Percentiles rank a stretch among this genome's conserved stretches.
Evolutionary conservation across 2,329 filamentous ascomycete genomes (phyloP).

Genomic region (Aspergillus candidus): DNA sequence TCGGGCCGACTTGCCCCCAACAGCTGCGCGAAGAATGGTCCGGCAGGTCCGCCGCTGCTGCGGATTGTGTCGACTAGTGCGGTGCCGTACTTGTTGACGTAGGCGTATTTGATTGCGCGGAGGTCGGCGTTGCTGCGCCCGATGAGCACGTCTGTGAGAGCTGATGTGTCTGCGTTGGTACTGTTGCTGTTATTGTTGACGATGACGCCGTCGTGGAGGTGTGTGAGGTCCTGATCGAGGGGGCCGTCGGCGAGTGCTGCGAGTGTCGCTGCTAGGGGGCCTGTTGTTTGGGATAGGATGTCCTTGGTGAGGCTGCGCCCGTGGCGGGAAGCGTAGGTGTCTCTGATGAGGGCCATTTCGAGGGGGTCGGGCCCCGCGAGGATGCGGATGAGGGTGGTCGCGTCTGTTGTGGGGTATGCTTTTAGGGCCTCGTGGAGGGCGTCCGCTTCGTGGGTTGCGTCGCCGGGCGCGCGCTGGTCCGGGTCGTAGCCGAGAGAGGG

Average conservation of each 20-base stretch:
- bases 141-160: constrained; percentile 58
- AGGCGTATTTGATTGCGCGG: constrained; percentile 68
- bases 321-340: constrained; percentile 57
- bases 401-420: constrained; percentile 38
- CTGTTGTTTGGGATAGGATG: constrained; percentile 64
- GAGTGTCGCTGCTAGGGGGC: constrained; percentile 65
- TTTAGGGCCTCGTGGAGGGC: constrained; percentile 74
- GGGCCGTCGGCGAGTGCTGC: constrained; percentile 67
- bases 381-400: constrained; percentile 58
- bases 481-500: constrained; percentile 66
- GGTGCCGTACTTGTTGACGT: constrained; percentile 58
- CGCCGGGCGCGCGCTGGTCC: constrained; percentile 54
- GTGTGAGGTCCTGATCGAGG: constrained; percentile 63
- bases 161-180: no score
- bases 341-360: constrained; percentile 60
- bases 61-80: constrained; percentile 62
- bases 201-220: constrained; percentile 47
- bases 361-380: constrained; percentile 66
- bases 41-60: constrained; percentile 71
- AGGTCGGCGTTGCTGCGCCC: constrained; percentile 73
- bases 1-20: constrained; percentile 63
- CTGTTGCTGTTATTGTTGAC: constrained; percentile 66
- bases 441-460: constrained; percentile 55
- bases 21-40: constrained; percentile 75
- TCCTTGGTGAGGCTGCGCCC: constrained; percentile 64